Evolutionary conservation across 1,284 basidiomycete genomes (phyloP).

Genomic region (Rhodotorula glutinis): DNA sequence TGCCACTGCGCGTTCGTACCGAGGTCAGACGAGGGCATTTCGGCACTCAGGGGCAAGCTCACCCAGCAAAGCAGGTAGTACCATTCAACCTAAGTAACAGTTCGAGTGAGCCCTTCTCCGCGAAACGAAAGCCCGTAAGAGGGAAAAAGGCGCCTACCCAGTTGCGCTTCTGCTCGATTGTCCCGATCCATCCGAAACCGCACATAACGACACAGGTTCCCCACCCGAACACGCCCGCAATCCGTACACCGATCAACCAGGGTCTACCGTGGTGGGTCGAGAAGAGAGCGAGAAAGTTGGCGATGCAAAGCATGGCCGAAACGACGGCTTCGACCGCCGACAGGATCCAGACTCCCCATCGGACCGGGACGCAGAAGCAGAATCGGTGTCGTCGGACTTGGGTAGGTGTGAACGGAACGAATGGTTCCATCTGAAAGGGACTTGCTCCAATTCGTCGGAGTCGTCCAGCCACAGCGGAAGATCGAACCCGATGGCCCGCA

Average conservation of each 20-base stretch:
- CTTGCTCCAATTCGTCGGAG: no score
- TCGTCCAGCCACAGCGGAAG: no score
- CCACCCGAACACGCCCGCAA: constrained; percentile 8
- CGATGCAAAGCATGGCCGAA: neutral
- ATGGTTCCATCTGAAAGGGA: neutral
- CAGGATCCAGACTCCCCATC: constrained; percentile 2
- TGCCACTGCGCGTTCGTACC: constrained; percentile 23
- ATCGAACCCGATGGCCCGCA: no score
- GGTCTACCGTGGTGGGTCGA: neutral
- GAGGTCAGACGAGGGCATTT: no score
- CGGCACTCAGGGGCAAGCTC: neutral
- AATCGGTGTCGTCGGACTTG: constrained; percentile 3
- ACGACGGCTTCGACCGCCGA: constrained; percentile 1
- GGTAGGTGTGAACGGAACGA: neutral
- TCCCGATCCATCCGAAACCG: constrained; percentile 14
- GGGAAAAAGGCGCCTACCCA: constrained; percentile 19
- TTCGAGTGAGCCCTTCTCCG: neutral
- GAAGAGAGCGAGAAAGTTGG: neutral
- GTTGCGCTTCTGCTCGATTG: neutral
- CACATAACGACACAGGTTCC: neutral
- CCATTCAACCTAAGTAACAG: neutral
- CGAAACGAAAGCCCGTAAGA: neutral
- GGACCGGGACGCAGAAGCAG: constrained; percentile 16
- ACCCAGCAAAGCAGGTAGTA: constrained; percentile 24
- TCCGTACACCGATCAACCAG: neutral